A percentile compares a stretch with the other conserved stretches of the same genome.
Evolutionary conservation across 2,329 filamentous ascomycete species (phyloP).

Genomic region (Aspergillus fumigatus): DNA sequence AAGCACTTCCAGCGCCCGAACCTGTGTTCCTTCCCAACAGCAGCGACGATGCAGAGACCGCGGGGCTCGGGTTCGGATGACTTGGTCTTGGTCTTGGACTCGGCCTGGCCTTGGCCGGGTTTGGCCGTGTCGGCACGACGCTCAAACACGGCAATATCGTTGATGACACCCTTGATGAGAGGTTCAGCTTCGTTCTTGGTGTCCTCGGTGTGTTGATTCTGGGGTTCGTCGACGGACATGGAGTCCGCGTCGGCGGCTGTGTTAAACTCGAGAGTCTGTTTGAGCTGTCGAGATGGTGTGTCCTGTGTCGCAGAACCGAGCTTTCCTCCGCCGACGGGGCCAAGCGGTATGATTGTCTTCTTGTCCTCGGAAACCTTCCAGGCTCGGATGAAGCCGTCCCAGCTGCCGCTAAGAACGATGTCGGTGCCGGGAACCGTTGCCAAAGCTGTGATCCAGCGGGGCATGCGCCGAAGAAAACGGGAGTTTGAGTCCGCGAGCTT

Average conservation of each 20-base stretch:
- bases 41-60: conserved; percentile 79
- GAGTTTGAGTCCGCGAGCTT: conserved; percentile 45
- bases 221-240: conserved; percentile 17
- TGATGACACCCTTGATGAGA: conserved; percentile 70
- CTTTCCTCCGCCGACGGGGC: conserved; percentile 53
- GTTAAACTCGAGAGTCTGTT: conserved; percentile 29
- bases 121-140: conserved; percentile 50
- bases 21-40: conserved; percentile 78
- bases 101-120: conserved; percentile 16
- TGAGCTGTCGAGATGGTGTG: conserved; percentile 31
- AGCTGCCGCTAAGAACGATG: conserved; percentile 84
- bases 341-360: conserved; percentile 67
- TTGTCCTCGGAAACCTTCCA: conserved; percentile 86
- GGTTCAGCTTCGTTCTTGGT: conserved; percentile 23
- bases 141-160: conserved; percentile 84
- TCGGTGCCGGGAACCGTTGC: conserved; percentile 85
- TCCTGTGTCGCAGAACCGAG: conserved; percentile 14
- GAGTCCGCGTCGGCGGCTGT: conserved; percentile 24
- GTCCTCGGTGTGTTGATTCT: conserved; percentile 14
- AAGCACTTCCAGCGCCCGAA: conserved; percentile 72
- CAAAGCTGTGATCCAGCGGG: conserved; percentile 87
- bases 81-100: conserved; percentile 19
- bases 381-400: conserved; percentile 81
- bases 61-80: conserved; percentile 40
- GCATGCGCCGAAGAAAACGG: conserved; percentile 53